Evolutionary conservation across 176 grass and related monocot genomes (phyloP).

Genomic region (Zea mays): DNA sequence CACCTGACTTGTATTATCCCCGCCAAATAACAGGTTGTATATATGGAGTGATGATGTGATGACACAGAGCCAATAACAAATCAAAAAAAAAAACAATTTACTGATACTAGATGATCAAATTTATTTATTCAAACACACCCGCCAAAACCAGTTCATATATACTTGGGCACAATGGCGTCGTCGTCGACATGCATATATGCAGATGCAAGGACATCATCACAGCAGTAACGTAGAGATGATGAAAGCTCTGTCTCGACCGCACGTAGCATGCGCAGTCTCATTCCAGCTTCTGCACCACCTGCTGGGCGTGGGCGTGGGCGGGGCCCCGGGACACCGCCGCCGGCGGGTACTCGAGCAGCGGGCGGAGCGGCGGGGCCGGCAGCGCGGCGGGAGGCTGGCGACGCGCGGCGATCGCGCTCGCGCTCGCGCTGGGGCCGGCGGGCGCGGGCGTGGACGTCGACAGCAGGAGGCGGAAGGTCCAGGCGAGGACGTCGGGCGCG

Average conservation of each 20-base stretch:
- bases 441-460: slow-evolving; percentile 24
- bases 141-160: too few species aligned
- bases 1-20: too few species aligned
- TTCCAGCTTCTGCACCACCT: slow-evolving; percentile 25
- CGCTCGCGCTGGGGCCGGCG: background rate
- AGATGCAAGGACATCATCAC: too few species aligned
- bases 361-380: slow-evolving; percentile 39
- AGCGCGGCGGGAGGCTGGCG: slow-evolving; percentile 19
- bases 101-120: too few species aligned
- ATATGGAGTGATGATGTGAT: too few species aligned
- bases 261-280: background rate
- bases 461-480: slow-evolving; percentile 76
- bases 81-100: too few species aligned
- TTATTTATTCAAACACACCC: too few species aligned
- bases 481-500: slow-evolving; percentile 69
- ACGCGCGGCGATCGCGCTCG: background rate
- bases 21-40: too few species aligned
- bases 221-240: too few species aligned
- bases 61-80: too few species aligned
- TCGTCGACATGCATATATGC: too few species aligned
- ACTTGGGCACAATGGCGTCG: too few species aligned
- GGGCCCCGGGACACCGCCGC: slow-evolving; percentile 18
- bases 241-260: background rate
- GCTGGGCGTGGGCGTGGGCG: slow-evolving; percentile 2
- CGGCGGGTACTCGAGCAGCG: slow-evolving; percentile 42